Evolutionary conservation across 768 basidiomycete genomes (phyloP).

Genomic region (Pulveroboletus sp.): DNA sequence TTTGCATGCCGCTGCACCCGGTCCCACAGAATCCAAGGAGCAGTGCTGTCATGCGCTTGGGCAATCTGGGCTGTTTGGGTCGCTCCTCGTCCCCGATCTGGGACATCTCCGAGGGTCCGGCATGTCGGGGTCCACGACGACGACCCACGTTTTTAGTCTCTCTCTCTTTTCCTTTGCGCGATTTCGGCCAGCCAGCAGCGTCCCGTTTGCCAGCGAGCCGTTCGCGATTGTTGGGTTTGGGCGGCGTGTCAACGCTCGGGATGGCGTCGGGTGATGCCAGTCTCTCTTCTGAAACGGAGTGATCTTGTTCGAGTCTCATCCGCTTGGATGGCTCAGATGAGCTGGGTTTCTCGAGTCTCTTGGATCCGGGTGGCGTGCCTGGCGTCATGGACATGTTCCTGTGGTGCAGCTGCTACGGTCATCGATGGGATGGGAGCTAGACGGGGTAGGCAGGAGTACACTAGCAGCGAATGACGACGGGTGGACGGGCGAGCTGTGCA

Average conservation of each 20-base stretch:
- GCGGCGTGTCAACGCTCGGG: not conserved
- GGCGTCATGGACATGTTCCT: slow-evolving; percentile 1
- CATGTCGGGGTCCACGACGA: slow-evolving; percentile 41
- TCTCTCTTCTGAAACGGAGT: not conserved
- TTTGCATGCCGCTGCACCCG: slow-evolving; percentile 93
- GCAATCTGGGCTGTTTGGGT: slow-evolving; percentile 52
- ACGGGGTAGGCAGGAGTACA: not conserved
- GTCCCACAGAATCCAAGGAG: slow-evolving; percentile 90
- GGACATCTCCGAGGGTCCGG: slow-evolving; percentile 27
- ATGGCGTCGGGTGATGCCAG: not conserved
- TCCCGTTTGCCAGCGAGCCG: no score
- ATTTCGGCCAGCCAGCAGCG: slow-evolving; percentile 24
- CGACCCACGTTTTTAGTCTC: slow-evolving; percentile 34
- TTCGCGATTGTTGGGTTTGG: not conserved
- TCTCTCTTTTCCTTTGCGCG: slow-evolving; percentile 35
- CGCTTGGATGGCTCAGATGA: slow-evolving; percentile 9
- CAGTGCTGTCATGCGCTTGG: slow-evolving; percentile 81
- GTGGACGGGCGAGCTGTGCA: not conserved
- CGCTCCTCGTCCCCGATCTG: slow-evolving; percentile 14
- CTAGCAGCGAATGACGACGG: not conserved
- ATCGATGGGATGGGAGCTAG: not conserved
- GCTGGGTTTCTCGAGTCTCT: slow-evolving; percentile 4
- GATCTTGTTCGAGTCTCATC: slow-evolving; percentile 5
- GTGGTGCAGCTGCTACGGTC: not conserved
- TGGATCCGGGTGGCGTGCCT: slow-evolving; percentile 2